These are phyloP conservation scores for Colletotrichum abscissum DNA, from an alignment of 2,329 filamentous ascomycete species.

Conservation along the genomic window DNA sequence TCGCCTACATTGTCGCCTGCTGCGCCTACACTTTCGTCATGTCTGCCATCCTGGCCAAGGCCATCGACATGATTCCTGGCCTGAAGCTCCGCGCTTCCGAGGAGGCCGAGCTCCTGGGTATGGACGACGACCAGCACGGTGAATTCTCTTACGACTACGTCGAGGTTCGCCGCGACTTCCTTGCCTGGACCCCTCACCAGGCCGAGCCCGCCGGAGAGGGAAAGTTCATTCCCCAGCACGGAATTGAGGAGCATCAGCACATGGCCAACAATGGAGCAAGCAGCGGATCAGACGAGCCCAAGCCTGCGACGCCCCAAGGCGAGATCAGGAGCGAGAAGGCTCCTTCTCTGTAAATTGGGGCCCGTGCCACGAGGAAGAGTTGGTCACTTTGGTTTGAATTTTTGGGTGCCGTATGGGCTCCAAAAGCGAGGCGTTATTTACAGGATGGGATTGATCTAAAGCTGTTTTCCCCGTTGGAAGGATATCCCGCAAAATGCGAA, in stretches of 20 bases:
- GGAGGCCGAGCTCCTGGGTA: slow-evolving; percentile 85
- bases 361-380: slow-evolving; percentile 11
- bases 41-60: slow-evolving; percentile 78
- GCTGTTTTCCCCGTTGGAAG: slow-evolving; percentile 18
- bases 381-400: slow-evolving; percentile 18
- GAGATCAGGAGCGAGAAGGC: slow-evolving; percentile 34
- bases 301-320: slow-evolving; percentile 23
- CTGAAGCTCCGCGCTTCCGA: slow-evolving; percentile 83
- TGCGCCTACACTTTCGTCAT: slow-evolving; percentile 79
- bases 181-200: slow-evolving; percentile 85
- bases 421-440: slow-evolving; percentile 33
- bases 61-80: slow-evolving; percentile 80
- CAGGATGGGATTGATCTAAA: slow-evolving; percentile 24
- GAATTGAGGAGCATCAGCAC: slow-evolving; percentile 72
- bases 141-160: slow-evolving; percentile 94
- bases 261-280: slow-evolving; percentile 44
- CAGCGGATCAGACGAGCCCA: slow-evolving; percentile 33
- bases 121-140: slow-evolving; percentile 91
- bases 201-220: slow-evolving; percentile 70
- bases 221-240: slow-evolving; percentile 74
- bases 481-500: slow-evolving; percentile 33
- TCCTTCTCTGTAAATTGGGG: slow-evolving; percentile 11
- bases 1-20: slow-evolving; percentile 78
- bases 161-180: slow-evolving; percentile 87
- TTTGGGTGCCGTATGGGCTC: slow-evolving; percentile 1